Conservation (phyloP, 345 rosid genomes). For the Isatis tinctoria region DNA sequence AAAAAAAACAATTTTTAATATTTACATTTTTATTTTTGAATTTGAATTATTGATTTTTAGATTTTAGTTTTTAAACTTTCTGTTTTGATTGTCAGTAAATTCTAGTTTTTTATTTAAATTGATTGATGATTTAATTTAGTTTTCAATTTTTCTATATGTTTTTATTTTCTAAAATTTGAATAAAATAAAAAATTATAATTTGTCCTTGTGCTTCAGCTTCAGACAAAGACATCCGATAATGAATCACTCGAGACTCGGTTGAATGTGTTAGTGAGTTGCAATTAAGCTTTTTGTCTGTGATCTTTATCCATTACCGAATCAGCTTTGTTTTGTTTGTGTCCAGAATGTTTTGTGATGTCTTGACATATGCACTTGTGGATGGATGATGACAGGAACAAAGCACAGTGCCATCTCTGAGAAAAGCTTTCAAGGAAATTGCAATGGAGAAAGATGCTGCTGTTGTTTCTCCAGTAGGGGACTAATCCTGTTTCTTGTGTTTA, state of each 20-base stretch:
- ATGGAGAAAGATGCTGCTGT: conserved; percentile 99
- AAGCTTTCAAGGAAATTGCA: conserved; percentile 91
- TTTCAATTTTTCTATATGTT: too few species aligned
- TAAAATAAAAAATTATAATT: too few species aligned
- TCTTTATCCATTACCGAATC: background rate
- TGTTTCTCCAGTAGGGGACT: conserved; percentile 64
- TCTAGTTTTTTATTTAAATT: too few species aligned
- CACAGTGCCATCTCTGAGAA: conserved; percentile 88
- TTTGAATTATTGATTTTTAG: too few species aligned
- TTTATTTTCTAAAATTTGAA: too few species aligned
- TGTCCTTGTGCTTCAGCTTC: conserved; percentile 74
- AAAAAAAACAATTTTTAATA: too few species aligned
- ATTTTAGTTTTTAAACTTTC: too few species aligned
- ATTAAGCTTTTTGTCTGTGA: background rate
- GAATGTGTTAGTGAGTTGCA: conserved; percentile 56
- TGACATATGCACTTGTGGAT: too few species aligned
- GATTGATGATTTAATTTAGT: too few species aligned
- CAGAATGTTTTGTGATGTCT: background rate
- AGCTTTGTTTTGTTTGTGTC: background rate
- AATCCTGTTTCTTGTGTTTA: background rate
- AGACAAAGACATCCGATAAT: conserved; percentile 53
- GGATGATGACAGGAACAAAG: conserved; percentile 63
- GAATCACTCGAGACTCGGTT: conserved; percentile 51
- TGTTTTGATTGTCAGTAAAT: too few species aligned
- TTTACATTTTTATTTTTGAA: too few species aligned